phyloP scores from a whole-genome alignment of 1,139 yeast genomes.

The Yamadazyma dendronema region DNA sequence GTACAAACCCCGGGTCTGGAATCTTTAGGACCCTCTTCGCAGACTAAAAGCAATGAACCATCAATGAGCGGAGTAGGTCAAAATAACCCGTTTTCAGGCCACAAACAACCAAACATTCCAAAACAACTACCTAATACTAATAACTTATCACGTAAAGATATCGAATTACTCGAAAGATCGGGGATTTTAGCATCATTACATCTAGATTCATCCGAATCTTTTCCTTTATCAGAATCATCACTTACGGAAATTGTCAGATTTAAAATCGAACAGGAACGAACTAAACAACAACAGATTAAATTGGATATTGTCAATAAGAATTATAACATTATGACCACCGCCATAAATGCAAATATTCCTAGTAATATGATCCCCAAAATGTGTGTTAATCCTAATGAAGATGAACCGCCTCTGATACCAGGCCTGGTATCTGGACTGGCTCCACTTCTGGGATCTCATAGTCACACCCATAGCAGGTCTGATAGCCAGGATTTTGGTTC shows the following conservation, averaged over 20 bases:
- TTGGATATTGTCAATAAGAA: conserved; percentile 63
- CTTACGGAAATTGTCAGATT: conserved; percentile 61
- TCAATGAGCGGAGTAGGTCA: too few relatives aligned
- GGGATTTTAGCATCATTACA: conserved; percentile 40
- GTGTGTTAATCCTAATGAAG: conserved; percentile 36
- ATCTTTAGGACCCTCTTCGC: not conserved
- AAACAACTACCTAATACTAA: not conserved
- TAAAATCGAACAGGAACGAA: conserved; percentile 74
- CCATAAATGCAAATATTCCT: conserved; percentile 66
- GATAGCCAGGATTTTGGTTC: conserved; percentile 14
- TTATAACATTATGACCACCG: conserved; percentile 60
- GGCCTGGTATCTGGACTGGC: not conserved
- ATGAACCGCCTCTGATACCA: not conserved
- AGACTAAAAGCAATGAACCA: not conserved
- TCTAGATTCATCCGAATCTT: conserved; percentile 42
- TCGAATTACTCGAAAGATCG: conserved; percentile 4
- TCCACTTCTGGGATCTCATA: conserved; percentile 11
- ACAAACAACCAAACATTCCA: not conserved
- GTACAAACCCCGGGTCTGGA: not conserved
- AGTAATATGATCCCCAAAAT: conserved; percentile 63
- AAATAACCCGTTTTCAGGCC: too few relatives aligned
- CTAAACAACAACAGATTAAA: conserved; percentile 77
- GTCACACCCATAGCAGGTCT: conserved; percentile 11
- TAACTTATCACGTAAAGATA: conserved; percentile 1
- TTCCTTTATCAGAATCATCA: conserved; percentile 65